Base-by-base conservation (phyloP, 2,329 filamentous ascomycete genomes). In the Alternaria rosae region DNA sequence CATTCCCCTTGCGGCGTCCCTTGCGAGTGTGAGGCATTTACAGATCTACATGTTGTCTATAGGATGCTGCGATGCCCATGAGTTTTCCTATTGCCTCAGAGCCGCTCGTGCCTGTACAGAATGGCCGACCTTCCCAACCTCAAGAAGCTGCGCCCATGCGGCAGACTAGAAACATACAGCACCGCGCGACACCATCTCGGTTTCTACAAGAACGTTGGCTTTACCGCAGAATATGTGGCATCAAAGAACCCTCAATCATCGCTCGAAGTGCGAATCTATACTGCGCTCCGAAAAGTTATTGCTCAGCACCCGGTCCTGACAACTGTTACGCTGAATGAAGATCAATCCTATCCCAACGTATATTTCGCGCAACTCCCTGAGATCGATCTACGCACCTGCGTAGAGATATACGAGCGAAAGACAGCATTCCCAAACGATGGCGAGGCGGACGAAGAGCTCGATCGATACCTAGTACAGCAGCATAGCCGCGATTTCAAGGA, bases 341-440 rank as follows among this genome's bases (percentile, higher is more conserved):
- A 75, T 21, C 67, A 78, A 76, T 54, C 79, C 70, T 17, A 73
- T 74, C 45, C 72, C 2, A 66, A 80, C 1, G 75, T 82, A 0
- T 82, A 81, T 65, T 85, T 83, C 50, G 82, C 75, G 9, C 80
- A 81, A 21, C 74, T 85, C 4, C 79, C 81, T 5, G 69, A 76
- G 9, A 78, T 85, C 28, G 71, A 84, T 57, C 69, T 85, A 15
- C 66, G 74, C 3, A 72, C 73, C 11, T 77, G 76, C 43, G 75
- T 84, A 5, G 69, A 69, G 9, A 41, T 83, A 32, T 32, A 60
- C 15, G 41, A 80, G 26, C 66, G 75, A 11, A 65, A 76, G 17
- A 44, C 59, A 2, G 43, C 64, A 4, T 53, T 57, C 12, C 66
- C 57, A n/a, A 17, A 12, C 12, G 68, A 58, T 10, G 72, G 75